Base-by-base conservation (phyloP, 2,329 filamentous ascomycete species). In the Alternaria solani region DNA sequence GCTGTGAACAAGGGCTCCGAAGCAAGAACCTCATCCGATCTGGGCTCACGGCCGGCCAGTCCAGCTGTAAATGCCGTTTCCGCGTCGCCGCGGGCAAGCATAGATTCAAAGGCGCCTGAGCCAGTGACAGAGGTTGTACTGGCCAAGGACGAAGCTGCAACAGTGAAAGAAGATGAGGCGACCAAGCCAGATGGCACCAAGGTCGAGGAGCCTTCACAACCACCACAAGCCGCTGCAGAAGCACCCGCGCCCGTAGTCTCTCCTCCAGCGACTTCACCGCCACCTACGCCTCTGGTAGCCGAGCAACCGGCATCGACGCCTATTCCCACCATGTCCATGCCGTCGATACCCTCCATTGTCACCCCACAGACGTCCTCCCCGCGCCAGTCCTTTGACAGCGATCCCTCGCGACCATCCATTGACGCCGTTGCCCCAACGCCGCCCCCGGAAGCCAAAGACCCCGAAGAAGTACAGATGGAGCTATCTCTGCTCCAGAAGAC, bases 1-100 rank as follows among this genome's bases (percentile, higher is more conserved):
- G 95, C 94, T 30, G 88, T 97, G 71, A 92, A 90, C 3, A 90
- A 90, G 60, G 92, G 91, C 2, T 75, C 79, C 39, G 83, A 81
- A 55, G 74, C 82, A 30, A 82, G 81, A 63, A 78, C 84, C 26
- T 81, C 83, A 7, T 84, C 84, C 47, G 83, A 81, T 32, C 69
- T 81, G 23, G 78, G 83, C 5, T 86, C 85, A n/a, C 79, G 85
- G 52, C 80, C 83, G 25, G 80, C 84, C 64, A 89, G 84, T 62
- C 84, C 86, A 42, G 65, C 62, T 7, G 38, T 64, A 14, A 38
- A 52, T 28, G 62, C 63, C 20, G 62, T 48, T 32, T 61, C 62
- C 16, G 80, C 80, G 12, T 81, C 79, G 61, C 75, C 78, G 2
- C 77, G 83, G 48, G 73, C 77, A 11, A 85, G 83, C 64, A 74